Conservation (phyloP, 2,329 filamentous ascomycete genomes). For the Aspergillus sp. region DNA sequence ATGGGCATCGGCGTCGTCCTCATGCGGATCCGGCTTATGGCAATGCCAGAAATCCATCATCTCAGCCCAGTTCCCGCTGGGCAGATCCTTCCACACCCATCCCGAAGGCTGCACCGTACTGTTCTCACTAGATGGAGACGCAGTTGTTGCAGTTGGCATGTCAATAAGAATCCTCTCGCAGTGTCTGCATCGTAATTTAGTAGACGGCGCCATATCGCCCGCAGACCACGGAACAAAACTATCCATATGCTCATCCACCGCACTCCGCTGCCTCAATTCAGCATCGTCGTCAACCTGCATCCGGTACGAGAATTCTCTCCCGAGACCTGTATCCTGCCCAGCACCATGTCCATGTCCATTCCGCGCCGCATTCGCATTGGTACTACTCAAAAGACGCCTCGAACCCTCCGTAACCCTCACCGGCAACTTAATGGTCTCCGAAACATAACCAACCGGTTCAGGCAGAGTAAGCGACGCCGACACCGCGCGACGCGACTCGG, state of each 20-base stretch:
- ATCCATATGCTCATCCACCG: conserved; percentile 26
- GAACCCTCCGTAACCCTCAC: conserved; percentile 32
- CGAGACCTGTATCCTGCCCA: not conserved
- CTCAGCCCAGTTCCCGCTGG: conserved; percentile 96
- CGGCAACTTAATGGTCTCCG: conserved; percentile 51
- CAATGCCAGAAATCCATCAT: conserved; percentile 99
- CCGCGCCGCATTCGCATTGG: not conserved
- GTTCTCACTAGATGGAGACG: not conserved
- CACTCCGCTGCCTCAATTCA: conserved; percentile 1
- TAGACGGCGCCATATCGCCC: conserved; percentile 34
- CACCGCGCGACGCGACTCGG: conserved; percentile 35
- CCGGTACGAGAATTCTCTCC: conserved; percentile 53
- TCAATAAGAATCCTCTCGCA: conserved; percentile 36
- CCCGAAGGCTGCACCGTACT: conserved; percentile 27
- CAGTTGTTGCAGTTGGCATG: not conserved
- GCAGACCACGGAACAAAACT: conserved; percentile 41
- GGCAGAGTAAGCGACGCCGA: conserved; percentile 41
- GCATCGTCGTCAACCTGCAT: conserved; percentile 50
- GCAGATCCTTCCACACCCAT: conserved; percentile 81
- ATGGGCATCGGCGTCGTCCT: conserved; percentile 40
- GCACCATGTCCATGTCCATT: not conserved
- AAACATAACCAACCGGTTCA: conserved; percentile 19
- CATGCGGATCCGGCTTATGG: conserved; percentile 72
- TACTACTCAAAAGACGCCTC: conserved; percentile 19
- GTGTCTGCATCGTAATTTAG: conserved; percentile 36